Base-by-base conservation (phyloP, 768 basidiomycete species). In the Candolleomyces efflorescens region DNA sequence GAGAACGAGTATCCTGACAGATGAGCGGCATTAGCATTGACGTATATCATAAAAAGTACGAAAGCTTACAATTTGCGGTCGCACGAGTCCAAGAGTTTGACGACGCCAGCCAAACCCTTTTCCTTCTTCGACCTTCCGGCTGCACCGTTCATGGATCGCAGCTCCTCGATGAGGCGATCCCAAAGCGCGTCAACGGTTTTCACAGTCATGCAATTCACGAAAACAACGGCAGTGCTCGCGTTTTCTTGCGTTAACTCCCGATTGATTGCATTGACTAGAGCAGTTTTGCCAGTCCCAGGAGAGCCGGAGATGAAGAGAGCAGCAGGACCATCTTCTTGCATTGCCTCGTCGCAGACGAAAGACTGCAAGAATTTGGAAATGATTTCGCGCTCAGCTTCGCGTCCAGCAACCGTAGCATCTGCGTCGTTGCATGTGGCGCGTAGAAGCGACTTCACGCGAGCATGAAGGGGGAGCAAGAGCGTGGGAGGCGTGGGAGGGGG, bases 251-350 rank as follows among this genome's bases (percentile, higher is more conserved):
- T 69, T 24, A 80, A 61, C 7, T 73, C 70, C 18, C 69, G 70
- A 20, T 94, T 68, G 26, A 92, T 73, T 4, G 85, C 75, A 64
- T 87, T 86, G 24, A 94, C 82, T 3, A 96, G 75, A 0, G 92
- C 93, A 1, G 92, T 95, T 75, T 96, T 95, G 18, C 93, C 93
- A 2, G 92, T 93, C 1, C 95, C 96, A 3, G 94, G 94, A 1
- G 92, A 84, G 9, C 96, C 96, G 9, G 94, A 95, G 53, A 98
- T 86, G 70, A 95, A 98, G 58, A 96, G 77, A 44, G 82, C 79
- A 10, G 82, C 75, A 24, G 72, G 66, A 22, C 60, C 54, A 3
- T 63, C 64, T 18, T 65, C 65, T 46, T 67, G 64, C 55, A 61
- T 65, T 10, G 67, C 55, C 41, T 69, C 57, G 18, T 65, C 71